Percentiles rank a stretch among this genome's conserved stretches.
These are phyloP conservation scores for Multifurca ochricompacta DNA, from an alignment of 768 basidiomycete species.

Conservation along the genomic window DNA sequence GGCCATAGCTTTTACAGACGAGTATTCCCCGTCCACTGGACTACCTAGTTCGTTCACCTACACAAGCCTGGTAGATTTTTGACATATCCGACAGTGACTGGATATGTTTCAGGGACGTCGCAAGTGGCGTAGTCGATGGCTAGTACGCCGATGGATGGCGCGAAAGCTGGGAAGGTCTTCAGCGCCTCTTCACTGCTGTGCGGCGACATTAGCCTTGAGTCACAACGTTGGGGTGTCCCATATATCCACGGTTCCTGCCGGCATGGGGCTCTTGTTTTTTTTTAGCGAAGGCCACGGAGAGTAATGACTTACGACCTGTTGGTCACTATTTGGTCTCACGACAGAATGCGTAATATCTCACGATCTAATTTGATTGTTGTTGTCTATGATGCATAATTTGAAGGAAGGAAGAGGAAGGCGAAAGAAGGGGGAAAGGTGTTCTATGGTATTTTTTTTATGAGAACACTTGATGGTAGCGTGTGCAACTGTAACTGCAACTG, in stretches of 20 bases:
- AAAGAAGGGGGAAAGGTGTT: too few species aligned
- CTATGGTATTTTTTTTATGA: too few species aligned
- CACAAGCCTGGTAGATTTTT: conserved; percentile 61
- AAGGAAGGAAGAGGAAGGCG: too few species aligned
- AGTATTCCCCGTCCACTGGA: conserved; percentile 78
- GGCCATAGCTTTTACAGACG: conserved; percentile 76
- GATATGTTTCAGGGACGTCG: conserved; percentile 36
- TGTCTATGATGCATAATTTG: neutral
- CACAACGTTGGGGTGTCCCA: neutral
- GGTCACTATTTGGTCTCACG: too few species aligned
- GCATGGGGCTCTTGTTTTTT: neutral
- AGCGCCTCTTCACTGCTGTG: conserved; percentile 33
- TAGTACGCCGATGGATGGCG: conserved; percentile 43
- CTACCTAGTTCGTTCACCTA: conserved; percentile 73
- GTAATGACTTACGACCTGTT: neutral
- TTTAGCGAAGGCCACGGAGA: neutral
- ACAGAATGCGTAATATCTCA: neutral
- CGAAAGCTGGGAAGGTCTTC: conserved; percentile 33
- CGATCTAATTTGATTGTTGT: neutral
- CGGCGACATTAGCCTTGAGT: conserved; percentile 17
- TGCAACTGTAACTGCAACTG: too few species aligned
- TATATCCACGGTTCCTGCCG: neutral
- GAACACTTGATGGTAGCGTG: too few species aligned
- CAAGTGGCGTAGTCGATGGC: conserved; percentile 39
- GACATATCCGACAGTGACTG: neutral